Evolutionary conservation across 495 filamentous ascomycete species (phyloP), one percentile per base, ranked within the genome.

Genomic region (Podospora bellae-mahoneyi): DNA sequence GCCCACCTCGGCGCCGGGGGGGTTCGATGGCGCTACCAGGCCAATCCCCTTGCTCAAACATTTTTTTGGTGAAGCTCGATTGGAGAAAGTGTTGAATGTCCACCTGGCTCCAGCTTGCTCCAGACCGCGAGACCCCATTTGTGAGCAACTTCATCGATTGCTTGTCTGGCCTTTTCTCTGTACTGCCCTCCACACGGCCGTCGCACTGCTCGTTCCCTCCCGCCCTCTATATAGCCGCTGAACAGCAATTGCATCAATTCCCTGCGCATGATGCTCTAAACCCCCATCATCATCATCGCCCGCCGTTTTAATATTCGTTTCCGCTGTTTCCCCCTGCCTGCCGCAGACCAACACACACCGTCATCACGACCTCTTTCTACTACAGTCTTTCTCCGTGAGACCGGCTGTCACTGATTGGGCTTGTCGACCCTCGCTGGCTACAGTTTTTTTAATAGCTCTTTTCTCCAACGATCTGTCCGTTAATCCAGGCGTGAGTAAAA

Each of bases 41-140:
- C 15, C 34, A 6, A 4, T 57, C 61, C 67, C 61, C 27, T 60
- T 60, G 57, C 57, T 39, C 59, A 32, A 55, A 60, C 20, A 60
- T 54, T 67, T 70, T 70, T 66, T 61, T 70, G 68, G 68, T 67
- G 64, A 70, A 68, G 69, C 69, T 68, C 66, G 66, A 63, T 64
- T 34, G 61, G 19, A 32, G 30, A 32, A 63, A 48, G 34, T 63
- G 61, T 63, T 27, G 62, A 70, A 66, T 62, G 60, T 67, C 68
- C 68, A 70, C 68, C 64, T 61, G 32, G 71, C 34, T 66, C 68
- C 64, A 60, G 67, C 64, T 55, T 57, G 27, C 59, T 66, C 39
- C 26, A 69, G 34, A 58, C 62, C 30, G 32, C 30, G 61, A 28
- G 32, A n/a, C 61, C 64, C 27, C 57, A 66, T 62, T 56, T 57